Conservation (phyloP, 345 rosid species). For the Moricandia arvensis region DNA sequence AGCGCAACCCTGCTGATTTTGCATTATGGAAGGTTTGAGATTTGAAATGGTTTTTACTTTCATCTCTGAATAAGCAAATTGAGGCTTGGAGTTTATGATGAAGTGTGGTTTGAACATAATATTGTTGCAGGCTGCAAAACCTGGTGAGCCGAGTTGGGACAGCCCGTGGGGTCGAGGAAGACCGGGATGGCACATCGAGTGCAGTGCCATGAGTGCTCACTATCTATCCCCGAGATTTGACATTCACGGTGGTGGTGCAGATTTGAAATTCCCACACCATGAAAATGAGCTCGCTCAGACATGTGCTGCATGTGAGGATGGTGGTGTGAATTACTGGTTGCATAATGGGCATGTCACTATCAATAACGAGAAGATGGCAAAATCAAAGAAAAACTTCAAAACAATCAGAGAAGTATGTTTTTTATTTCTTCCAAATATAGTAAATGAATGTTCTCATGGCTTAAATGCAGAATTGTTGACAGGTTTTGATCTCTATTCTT, state of each 20-base stretch:
- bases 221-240: slow-evolving; percentile 67
- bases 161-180: slow-evolving; percentile 94
- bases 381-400: slow-evolving; percentile 67
- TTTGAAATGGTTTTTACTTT: neutral
- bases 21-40: slow-evolving; percentile 82
- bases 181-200: slow-evolving; percentile 99
- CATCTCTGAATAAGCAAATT: neutral
- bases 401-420: slow-evolving; percentile 62
- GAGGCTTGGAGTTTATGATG: neutral
- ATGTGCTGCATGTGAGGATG: slow-evolving; percentile 62
- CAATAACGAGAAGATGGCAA: slow-evolving; percentile 86
- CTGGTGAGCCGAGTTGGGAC: slow-evolving; percentile 85
- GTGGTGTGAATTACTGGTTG: slow-evolving; percentile 68
- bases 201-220: slow-evolving; percentile 92
- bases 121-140: slow-evolving; percentile 75
- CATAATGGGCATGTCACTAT: slow-evolving; percentile 93
- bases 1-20: slow-evolving; percentile 84
- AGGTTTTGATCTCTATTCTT: neutral
- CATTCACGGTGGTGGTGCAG: slow-evolving; percentile 87
- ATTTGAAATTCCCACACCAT: slow-evolving; percentile 77
- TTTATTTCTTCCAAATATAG: neutral
- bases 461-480: neutral
- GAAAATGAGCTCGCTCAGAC: slow-evolving; percentile 92
- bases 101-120: slow-evolving; percentile 2
- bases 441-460: neutral